Evolutionary conservation across 2,329 filamentous ascomycete species (phyloP), one percentile per base, ranked within the genome.

Genomic region (Alternaria sp.): DNA sequence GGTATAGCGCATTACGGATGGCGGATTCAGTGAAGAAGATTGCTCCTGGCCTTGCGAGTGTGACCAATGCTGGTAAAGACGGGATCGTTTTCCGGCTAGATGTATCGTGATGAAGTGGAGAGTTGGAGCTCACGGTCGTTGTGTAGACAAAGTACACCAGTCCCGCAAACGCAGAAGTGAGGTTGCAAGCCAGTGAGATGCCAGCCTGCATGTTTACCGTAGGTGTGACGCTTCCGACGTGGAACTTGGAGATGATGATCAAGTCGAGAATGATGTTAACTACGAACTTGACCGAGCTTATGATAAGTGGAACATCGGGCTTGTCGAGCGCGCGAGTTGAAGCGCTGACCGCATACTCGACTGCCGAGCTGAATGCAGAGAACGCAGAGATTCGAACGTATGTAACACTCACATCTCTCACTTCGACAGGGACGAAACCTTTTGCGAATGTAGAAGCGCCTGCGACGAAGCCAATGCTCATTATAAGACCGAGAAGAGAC

Each of bases 211-310:
- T 85, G 51, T 90, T 89, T 64, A 90, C 82, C 0, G 84, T 87
- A 0, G 89, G 88, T 2, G 69, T 79, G 40, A 84, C 78, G 0
- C 69, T 71, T 0, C 84, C 83, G 2, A 92, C 84, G 63, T 90
- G 87, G 54, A 90, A 89, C 1, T 80, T 86, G 0, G 89, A 92
- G 45, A 92, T 87, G 36, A 92, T 71, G 1, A 92, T 78, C 56
- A 92, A 71, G 63, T 92, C 89, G 0, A 92, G 81, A 2, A 88
- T 60, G 56, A 92, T 92, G 66, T 92, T 92, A 61, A 90, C 74
- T 0, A 81, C 78, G 54, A 92, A 90, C 64, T 90, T 90, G 53
- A 84, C 81, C 0, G 82, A 84, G 72, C 85, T 91, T 64, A 92
- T 89, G 1, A 90, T 69, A 0, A 92, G 78, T 0, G 89, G 89